Conservation (phyloP, 2,329 filamentous ascomycete genomes). For the Fusarium verrucosum region DNA sequence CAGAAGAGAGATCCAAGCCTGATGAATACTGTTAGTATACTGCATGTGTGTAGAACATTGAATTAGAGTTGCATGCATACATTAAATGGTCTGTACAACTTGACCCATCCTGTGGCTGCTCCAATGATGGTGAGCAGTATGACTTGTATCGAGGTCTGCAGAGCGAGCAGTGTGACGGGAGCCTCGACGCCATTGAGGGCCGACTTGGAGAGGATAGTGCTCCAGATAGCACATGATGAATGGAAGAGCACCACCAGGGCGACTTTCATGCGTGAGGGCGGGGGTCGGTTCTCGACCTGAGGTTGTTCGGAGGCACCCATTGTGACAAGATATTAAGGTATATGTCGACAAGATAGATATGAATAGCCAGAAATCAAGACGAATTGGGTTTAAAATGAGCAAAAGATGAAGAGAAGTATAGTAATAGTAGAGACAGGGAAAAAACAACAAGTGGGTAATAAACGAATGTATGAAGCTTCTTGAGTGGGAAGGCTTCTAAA, state of each 20-base stretch:
- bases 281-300: constrained; percentile 27
- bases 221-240: constrained; percentile 43
- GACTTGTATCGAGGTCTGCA: constrained; percentile 41
- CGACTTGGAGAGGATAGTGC: constrained; percentile 43
- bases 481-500: constrained; percentile 21
- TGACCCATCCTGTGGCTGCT: constrained; percentile 39
- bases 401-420: background rate
- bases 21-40: background rate
- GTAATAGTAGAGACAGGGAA: background rate
- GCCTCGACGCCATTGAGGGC: constrained; percentile 43
- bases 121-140: constrained; percentile 39
- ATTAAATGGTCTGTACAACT: constrained; percentile 34
- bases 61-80: constrained; percentile 23
- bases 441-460: constrained; percentile 10
- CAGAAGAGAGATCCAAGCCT: constrained; percentile 41
- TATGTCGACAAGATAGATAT: constrained; percentile 2
- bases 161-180: constrained; percentile 40
- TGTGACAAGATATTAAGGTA: constrained; percentile 19
- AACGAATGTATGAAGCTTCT: constrained; percentile 34
- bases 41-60: background rate
- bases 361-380: background rate
- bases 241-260: constrained; percentile 42
- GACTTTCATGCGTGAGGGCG: constrained; percentile 33
- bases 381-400: background rate
- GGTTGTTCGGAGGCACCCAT: constrained; percentile 35